Percentiles rank a stretch among this genome's conserved stretches.
phyloP scores from a whole-genome alignment of 1,284 basidiomycete genomes.

The Veloporphyrellus conicus region DNA sequence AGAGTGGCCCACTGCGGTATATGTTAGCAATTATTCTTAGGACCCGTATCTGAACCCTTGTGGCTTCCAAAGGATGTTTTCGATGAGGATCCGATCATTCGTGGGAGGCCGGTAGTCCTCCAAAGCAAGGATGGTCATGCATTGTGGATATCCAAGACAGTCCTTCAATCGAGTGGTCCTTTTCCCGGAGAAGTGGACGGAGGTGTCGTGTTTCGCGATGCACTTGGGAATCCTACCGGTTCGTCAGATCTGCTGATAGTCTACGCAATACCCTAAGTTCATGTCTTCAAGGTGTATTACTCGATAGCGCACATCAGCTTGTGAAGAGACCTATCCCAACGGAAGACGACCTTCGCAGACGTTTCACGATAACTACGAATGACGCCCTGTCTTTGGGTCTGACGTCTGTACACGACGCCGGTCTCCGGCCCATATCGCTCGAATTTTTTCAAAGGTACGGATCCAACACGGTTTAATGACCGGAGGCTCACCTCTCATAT shows the following conservation, averaged over 20 bases:
- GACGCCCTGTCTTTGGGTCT: conserved; percentile 71
- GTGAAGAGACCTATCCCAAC: conserved; percentile 62
- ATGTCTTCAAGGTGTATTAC: conserved; percentile 50
- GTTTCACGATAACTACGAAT: conserved; percentile 59
- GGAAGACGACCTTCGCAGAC: conserved; percentile 57
- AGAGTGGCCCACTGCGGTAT: conserved; percentile 72
- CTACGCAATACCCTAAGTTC: not conserved
- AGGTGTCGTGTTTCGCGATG: conserved; percentile 74
- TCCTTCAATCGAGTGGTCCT: conserved; percentile 56
- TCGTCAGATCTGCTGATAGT: conserved; percentile 19
- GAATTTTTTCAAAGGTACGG: conserved; percentile 67
- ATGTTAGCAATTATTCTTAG: not conserved
- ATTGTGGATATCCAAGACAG: conserved; percentile 72
- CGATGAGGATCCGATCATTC: conserved; percentile 64
- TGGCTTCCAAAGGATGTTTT: conserved; percentile 55
- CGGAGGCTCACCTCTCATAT: not conserved
- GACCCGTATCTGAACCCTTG: not conserved
- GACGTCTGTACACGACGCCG: conserved; percentile 82
- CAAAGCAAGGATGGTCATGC: conserved; percentile 88
- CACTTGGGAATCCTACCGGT: conserved; percentile 71
- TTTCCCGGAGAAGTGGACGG: conserved; percentile 70
- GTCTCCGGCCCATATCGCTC: conserved; percentile 63
- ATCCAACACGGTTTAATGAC: not conserved
- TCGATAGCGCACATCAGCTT: conserved; percentile 70
- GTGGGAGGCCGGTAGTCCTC: conserved; percentile 66